Base-by-base conservation (phyloP, 2,329 filamentous ascomycete species). In the Trichophyton benhamiae region DNA sequence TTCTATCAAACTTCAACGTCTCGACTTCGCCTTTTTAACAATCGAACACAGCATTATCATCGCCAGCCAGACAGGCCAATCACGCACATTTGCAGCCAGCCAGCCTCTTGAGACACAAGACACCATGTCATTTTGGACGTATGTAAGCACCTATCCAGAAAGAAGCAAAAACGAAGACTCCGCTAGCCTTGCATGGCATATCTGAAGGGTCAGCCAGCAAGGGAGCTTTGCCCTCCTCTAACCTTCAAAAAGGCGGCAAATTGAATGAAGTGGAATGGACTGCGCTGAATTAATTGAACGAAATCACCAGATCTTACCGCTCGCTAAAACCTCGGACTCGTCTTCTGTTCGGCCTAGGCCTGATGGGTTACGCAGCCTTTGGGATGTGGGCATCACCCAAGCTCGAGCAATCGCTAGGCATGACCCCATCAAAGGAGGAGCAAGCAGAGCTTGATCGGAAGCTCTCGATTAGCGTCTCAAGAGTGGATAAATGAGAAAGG, bases 301-400 rank as follows among this genome's bases (percentile, higher is more conserved):
- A 17, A 38, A 38, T 57, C 53, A 57, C 9, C 58, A 88, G 85
- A 68, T 79, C 84, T 59, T 95, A 91, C 77, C 85, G 81, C 70
- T 83, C 82, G 67, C 84, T 95, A 60, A 77, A 86, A 2, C 82
- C 87, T 17, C 85, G 82, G 67, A 87, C 87, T 25, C 87, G 88
- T 61, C 75, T 89, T 48, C 75, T 86, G 57, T 80, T 95, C 65
- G 91, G 91, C 67, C 72, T 84, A 57, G 87, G 85, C 67, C 75
- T 95, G 66, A 83, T 96, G 69, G 83, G 83, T 38, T 96, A 90
- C 83, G 89, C 89, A 13, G 76, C 79, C 46, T 76, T 84, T 46
- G 91, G 89, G 15, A 79, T 94, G n/a, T 86, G 87, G 70, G 70
- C 88, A 17, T 84, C 87, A 3, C 87, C 92, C 70, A 79, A 80